Evolutionary conservation across 176 grass and related monocot genomes (phyloP).

Genomic region (Tuctoria greenei): DNA sequence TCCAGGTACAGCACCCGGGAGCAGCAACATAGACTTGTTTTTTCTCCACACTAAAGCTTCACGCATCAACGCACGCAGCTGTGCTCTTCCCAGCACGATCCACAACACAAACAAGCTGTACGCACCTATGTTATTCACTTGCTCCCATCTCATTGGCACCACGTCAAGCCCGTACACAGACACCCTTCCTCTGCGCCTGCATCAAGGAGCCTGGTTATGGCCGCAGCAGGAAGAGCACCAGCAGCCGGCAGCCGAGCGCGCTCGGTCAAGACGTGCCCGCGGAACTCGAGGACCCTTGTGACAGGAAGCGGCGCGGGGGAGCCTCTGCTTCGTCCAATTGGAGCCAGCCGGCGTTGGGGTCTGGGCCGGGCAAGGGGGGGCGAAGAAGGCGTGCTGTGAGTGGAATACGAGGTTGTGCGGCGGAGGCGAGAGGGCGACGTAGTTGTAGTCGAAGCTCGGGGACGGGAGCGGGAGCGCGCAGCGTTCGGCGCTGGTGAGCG

Average conservation of each 20-base stretch:
- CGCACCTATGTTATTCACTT: constrained; percentile 30
- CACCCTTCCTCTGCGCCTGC: background rate
- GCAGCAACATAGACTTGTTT: constrained; percentile 29
- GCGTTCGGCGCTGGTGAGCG: constrained; percentile 18
- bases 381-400: constrained; percentile 50
- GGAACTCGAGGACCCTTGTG: constrained; percentile 26
- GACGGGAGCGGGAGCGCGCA: constrained; percentile 22
- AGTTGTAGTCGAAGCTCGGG: constrained; percentile 36
- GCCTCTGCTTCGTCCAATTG: constrained; percentile 35
- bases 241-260: constrained; percentile 45
- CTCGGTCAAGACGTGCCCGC: constrained; percentile 36
- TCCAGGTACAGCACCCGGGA: constrained; percentile 4
- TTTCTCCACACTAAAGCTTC: constrained; percentile 29
- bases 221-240: constrained; percentile 44
- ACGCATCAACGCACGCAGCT: constrained; percentile 19
- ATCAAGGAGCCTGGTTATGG: background rate
- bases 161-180: constrained; percentile 39
- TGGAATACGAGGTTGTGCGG: constrained; percentile 46
- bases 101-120: constrained; percentile 48
- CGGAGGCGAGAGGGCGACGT: constrained; percentile 37
- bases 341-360: background rate
- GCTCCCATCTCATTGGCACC: constrained; percentile 39
- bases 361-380: constrained; percentile 10
- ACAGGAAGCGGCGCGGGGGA: constrained; percentile 42
- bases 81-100: constrained; percentile 25